Base-by-base conservation (phyloP, 116 monocot species). In the Papilionanthe hybrid region DNA sequence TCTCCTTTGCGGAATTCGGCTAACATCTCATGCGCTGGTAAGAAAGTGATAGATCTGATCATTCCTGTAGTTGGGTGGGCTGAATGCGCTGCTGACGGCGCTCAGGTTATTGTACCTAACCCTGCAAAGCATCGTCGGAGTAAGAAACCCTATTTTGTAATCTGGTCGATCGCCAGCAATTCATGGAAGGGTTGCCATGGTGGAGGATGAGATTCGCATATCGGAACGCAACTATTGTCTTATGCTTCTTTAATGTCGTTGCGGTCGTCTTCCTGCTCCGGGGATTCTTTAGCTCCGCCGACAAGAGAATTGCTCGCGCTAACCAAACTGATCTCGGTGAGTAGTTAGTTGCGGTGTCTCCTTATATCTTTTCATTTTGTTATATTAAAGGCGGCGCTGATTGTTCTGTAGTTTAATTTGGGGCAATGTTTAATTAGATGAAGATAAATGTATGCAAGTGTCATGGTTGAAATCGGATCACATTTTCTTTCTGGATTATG, bases 161-260 rank as follows among this genome's bases (percentile, higher is more conserved):
- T 75, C 75, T 13, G 75, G 50, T 75, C 25, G 43, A 47, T 50
- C 27, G 27, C 50, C 73, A 3, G 48, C 15, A 1, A 49, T 58
- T 22, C 13, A 78, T 78, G 78, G 78, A 78, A 27, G 78, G 2
- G 32, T 5, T 42, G 25, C 75, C 57, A n/a, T 74, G 41, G 42
- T 82, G 77, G 82, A 67, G 72, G 83, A 73, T 69, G 80, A 86
- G 80, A 66, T 72, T 95, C 50, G 91, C 95, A 7, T 96, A 85
- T 87, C 88, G 82, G 86, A 93, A 88, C 66, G 95, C 95, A 57
- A 96, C 95, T 68, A 81, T 91, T 53, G 63, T 86, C 44, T 77
- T 93, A 10, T 91, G 93, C 85, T 82, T 87, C 81, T 67, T 93
- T 72, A 95, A 95, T 78, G 79, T 91, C 86, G 25, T 89, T 81